Percentiles rank a stretch among this genome's conserved stretches.
These are phyloP conservation scores for Daldinia decipiens DNA, from an alignment of 495 filamentous ascomycete species.

Conservation along the genomic window DNA sequence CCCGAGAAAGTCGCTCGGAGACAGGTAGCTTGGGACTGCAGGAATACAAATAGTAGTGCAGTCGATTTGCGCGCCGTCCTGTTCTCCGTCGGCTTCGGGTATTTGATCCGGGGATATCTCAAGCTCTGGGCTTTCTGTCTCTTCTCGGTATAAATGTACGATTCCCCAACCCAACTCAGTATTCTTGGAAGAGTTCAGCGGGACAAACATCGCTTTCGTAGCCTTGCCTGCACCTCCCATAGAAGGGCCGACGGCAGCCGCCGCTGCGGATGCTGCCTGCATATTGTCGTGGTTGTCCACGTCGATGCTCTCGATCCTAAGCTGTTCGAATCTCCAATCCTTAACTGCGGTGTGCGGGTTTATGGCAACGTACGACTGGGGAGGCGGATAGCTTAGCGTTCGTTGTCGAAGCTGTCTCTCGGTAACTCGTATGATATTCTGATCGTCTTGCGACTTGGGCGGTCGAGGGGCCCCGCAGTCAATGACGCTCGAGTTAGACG, in stretches of 20 bases:
- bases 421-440: conserved; percentile 46
- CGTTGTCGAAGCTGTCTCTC: conserved; percentile 49
- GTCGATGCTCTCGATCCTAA: conserved; percentile 59
- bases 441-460: conserved; percentile 39
- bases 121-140: conserved; percentile 72
- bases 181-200: conserved; percentile 72
- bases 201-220: conserved; percentile 81
- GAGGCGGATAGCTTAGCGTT: conserved; percentile 46
- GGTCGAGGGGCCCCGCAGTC: conserved; percentile 57
- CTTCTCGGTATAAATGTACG: conserved; percentile 92
- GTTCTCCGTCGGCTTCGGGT: conserved; percentile 46
- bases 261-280: conserved; percentile 47
- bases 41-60: conserved; percentile 94
- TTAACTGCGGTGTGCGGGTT: conserved; percentile 52
- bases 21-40: conserved; percentile 93
- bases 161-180: conserved; percentile 91
- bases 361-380: conserved; percentile 48
- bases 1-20: conserved; percentile 88
- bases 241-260: conserved; percentile 56
- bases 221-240: conserved; percentile 55
- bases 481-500: conserved; percentile 46
- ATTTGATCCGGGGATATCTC: conserved; percentile 38
- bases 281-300: conserved; percentile 33
- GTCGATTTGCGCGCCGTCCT: conserved; percentile 62
- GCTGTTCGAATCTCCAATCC: conserved; percentile 60